Evolutionary conservation across 1,139 yeast species (phyloP), one percentile per base, ranked within the genome.

Genomic region (Schwanniomyces etchellsii): DNA sequence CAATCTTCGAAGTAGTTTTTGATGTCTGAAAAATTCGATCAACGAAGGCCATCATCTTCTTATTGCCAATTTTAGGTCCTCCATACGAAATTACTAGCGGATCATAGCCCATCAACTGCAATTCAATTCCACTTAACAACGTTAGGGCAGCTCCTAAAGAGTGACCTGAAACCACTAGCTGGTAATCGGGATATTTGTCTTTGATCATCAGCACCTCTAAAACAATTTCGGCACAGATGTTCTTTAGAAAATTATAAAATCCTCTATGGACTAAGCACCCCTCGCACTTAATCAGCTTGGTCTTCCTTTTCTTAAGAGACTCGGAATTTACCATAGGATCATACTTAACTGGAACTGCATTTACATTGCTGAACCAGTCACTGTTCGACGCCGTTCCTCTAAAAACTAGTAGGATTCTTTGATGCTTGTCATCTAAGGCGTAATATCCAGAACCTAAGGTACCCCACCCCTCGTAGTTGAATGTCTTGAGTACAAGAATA

Each of bases 131-230:
- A 7, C 75, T 65, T 23, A 82, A 52, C 10, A 65, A 52, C 0
- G 86, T 80, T 33, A 80, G 53, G 0, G 86, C 85, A 3, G 80
- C 91, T 2, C 91, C 93, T 17, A 81, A 50, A 0, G 91, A 81
- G 53, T 81, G 91, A 0, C 91, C 91, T 2, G 74, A 57, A 2
- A 80, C 62, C 3, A 71, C 63, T 11, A 80, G 39, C 25, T 61
- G 50, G 46, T 76, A 79, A 16, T 64, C 64, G 0, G 77, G 72
- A 42, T 67, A 51, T 14, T 50, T 28, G 2, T 45, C 28, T 35
- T 50, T 48, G 37, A 70, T 35, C 14, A 43, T 42, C 28, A 56
- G 53, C 10, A 65, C 57, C 12, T 58, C 57, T 12, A 47, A 47
- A 15, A 62, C 45, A 32, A 66, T 58, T 11, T 50, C 52, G 7